Percentiles rank a stretch among this genome's conserved stretches.
Conservation (phyloP, 768 basidiomycete species). For the Albatrellus ellisii region DNA sequence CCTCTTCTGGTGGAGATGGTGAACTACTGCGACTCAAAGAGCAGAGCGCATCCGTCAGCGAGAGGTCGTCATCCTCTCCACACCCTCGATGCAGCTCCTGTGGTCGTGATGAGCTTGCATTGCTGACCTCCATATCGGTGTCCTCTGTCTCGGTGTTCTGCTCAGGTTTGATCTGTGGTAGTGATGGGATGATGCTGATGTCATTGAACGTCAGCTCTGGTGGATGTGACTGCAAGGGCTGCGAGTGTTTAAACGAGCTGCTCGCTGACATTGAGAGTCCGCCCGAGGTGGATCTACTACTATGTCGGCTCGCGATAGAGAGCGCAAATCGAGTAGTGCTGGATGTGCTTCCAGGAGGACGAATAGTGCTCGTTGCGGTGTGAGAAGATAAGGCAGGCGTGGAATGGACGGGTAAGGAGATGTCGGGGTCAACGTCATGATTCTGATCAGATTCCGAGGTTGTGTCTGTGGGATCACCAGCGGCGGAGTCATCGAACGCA, state of each 20-base stretch:
- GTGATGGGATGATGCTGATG: slow-evolving; percentile 40
- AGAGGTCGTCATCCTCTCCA: slow-evolving; percentile 29
- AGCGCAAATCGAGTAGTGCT: slow-evolving; percentile 37
- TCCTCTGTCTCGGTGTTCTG: slow-evolving; percentile 11
- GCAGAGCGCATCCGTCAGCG: slow-evolving; percentile 43
- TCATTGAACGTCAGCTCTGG: slow-evolving; percentile 35
- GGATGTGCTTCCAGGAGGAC: slow-evolving; percentile 36
- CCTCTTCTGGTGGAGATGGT: slow-evolving; percentile 25
- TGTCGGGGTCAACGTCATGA: slow-evolving; percentile 22
- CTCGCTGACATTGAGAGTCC: slow-evolving; percentile 10
- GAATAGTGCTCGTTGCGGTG: slow-evolving; percentile 34
- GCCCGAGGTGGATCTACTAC: slow-evolving; percentile 24
- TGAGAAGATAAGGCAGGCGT: slow-evolving; percentile 47
- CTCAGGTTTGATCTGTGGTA: slow-evolving; percentile 23
- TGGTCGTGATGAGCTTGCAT: slow-evolving; percentile 15
- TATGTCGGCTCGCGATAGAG: slow-evolving; percentile 38
- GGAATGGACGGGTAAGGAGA: slow-evolving; percentile 47
- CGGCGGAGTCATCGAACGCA: slow-evolving; percentile 49
- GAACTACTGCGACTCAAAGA: slow-evolving; percentile 43
- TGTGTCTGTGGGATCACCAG: slow-evolving; percentile 25
- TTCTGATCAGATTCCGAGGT: slow-evolving; percentile 20
- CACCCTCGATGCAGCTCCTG: slow-evolving; percentile 14
- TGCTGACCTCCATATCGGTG: slow-evolving; percentile 7
- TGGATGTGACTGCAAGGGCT: not conserved
- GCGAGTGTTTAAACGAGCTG: slow-evolving; percentile 5